Percentiles rank a stretch among this genome's conserved stretches.
phyloP scores from a whole-genome alignment of 2,329 filamentous ascomycete genomes.

The Ascocoryne sarcoides region DNA sequence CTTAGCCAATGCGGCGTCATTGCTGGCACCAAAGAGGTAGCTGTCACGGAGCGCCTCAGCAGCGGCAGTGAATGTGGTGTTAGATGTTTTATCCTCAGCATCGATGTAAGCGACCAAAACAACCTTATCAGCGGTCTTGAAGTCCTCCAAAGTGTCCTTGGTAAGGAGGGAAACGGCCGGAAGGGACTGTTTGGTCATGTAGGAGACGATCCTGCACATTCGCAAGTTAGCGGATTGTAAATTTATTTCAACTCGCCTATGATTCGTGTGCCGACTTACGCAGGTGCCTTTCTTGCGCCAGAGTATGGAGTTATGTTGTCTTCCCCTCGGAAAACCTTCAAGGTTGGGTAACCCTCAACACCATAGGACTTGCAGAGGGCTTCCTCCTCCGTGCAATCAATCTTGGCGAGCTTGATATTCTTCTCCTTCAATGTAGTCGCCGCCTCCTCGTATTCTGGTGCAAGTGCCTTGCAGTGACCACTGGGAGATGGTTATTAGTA shows the following conservation, averaged over 20 bases:
- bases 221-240: conserved; percentile 6
- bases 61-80: conserved; percentile 66
- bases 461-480: conserved; percentile 97
- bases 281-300: conserved; percentile 80
- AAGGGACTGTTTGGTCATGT: conserved; percentile 98
- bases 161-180: conserved; percentile 80
- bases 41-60: conserved; percentile 75
- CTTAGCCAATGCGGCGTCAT: conserved; percentile 76
- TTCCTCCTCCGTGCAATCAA: conserved; percentile 91
- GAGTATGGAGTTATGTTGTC: conserved; percentile 77
- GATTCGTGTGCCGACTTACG: conserved; percentile 44
- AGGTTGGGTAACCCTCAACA: conserved; percentile 95
- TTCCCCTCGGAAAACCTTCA: conserved; percentile 94
- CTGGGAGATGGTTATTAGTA: conserved; percentile 22
- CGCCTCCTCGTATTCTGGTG: conserved; percentile 82
- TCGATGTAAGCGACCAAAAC: conserved; percentile 86
- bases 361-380: conserved; percentile 85
- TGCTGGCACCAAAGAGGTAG: conserved; percentile 86
- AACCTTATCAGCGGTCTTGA: conserved; percentile 97
- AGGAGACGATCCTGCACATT: conserved; percentile 52
- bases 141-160: conserved; percentile 79
- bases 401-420: conserved; percentile 75
- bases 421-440: conserved; percentile 80
- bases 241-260: not conserved
- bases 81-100: conserved; percentile 71